Conservation (phyloP, 208 protist species). For the Crithidia brevicula region DNA sequence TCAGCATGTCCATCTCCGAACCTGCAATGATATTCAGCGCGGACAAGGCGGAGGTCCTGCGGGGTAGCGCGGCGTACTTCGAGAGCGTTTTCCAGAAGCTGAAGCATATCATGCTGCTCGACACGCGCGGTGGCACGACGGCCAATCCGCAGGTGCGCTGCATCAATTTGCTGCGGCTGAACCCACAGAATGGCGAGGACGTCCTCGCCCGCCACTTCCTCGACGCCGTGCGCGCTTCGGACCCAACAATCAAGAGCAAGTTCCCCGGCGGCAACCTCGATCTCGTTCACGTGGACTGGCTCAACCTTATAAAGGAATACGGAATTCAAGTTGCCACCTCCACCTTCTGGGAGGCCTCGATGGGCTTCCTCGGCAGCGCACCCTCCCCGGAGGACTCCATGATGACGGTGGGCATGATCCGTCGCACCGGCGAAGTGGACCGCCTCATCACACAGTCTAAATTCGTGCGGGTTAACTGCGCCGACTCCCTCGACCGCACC, state of each 20-base stretch:
- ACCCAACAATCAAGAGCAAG: slow-evolving; percentile 37
- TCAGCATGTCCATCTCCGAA: slow-evolving; percentile 70
- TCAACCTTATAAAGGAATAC: slow-evolving; percentile 77
- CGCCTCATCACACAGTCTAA: slow-evolving; percentile 63
- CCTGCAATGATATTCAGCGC: slow-evolving; percentile 81
- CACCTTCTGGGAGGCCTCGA: slow-evolving; percentile 68
- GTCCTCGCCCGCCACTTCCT: slow-evolving; percentile 68
- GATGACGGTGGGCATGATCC: slow-evolving; percentile 73
- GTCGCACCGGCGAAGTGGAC: slow-evolving; percentile 47
- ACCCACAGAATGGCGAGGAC: slow-evolving; percentile 65
- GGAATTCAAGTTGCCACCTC: slow-evolving; percentile 67
- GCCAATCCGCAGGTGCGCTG: slow-evolving; percentile 66
- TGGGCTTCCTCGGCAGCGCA: slow-evolving; percentile 56
- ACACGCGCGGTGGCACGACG: slow-evolving; percentile 35
- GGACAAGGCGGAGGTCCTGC: slow-evolving; percentile 68
- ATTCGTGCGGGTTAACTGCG: slow-evolving; percentile 93
- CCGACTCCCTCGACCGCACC: slow-evolving; percentile 94
- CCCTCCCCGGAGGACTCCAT: slow-evolving; percentile 52
- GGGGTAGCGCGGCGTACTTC: slow-evolving; percentile 72
- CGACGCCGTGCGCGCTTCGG: slow-evolving; percentile 57
- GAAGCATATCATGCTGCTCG: slow-evolving; percentile 57
- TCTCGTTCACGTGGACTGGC: slow-evolving; percentile 85
- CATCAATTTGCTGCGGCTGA: slow-evolving; percentile 81
- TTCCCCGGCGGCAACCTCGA: slow-evolving; percentile 61
- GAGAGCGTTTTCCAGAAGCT: slow-evolving; percentile 56